Percentiles rank a stretch among this genome's conserved stretches.
phyloP scores from a whole-genome alignment of 2,329 filamentous ascomycete species.

The Drechslerella dactyloides region DNA sequence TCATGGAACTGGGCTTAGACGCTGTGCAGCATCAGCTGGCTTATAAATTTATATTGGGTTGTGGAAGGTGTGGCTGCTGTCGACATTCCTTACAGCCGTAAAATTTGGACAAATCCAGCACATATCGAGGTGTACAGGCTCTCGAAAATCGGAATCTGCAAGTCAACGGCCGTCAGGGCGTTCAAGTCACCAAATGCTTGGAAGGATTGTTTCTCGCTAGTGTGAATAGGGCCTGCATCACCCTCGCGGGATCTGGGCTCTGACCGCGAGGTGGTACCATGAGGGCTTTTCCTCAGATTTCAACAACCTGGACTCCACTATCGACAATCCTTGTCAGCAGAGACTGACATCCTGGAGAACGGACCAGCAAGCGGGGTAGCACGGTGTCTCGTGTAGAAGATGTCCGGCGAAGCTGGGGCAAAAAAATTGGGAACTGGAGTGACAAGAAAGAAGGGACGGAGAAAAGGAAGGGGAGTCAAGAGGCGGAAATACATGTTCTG shows the following conservation, averaged over 20 bases:
- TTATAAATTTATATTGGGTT: neutral
- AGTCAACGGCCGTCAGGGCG: conserved; percentile 10
- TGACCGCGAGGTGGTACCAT: conserved; percentile 41
- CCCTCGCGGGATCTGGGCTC: conserved; percentile 14
- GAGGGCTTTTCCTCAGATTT: conserved; percentile 33
- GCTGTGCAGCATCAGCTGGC: neutral
- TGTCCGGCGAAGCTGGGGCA: conserved; percentile 22
- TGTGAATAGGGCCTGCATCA: conserved; percentile 35
- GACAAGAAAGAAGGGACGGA: conserved; percentile 26
- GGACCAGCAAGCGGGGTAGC: conserved; percentile 43
- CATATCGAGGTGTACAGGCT: conserved; percentile 17
- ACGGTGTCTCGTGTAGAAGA: conserved; percentile 17
- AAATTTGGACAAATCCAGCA: conserved; percentile 42
- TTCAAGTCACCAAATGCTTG: conserved; percentile 12
- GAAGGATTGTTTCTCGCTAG: conserved; percentile 42
- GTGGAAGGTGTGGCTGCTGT: conserved; percentile 3
- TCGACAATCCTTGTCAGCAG: conserved; percentile 18
- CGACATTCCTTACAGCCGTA: conserved; percentile 29
- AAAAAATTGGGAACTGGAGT: conserved; percentile 26
- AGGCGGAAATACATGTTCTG: conserved; percentile 6
- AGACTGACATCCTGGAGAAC: conserved; percentile 34
- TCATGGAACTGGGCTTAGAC: neutral
- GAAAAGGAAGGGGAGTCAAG: conserved; percentile 11
- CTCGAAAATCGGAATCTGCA: conserved; percentile 30
- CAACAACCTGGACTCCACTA: conserved; percentile 13